These are phyloP conservation scores for Cucurbita argyrosperma DNA, from an alignment of 306 rosid genomes.

Conservation along the genomic window DNA sequence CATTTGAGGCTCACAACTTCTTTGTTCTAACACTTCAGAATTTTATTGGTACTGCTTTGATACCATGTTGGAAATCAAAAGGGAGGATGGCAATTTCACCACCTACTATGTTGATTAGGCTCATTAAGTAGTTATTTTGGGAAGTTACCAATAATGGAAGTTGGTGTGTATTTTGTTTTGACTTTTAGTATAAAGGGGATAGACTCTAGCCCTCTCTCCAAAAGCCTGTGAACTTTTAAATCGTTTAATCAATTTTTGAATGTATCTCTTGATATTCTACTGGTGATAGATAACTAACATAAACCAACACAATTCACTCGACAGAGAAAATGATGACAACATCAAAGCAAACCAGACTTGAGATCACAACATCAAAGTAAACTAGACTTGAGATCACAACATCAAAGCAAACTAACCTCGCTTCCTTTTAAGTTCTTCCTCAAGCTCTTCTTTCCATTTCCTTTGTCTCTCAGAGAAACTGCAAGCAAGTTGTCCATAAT, in stretches of 20 bases:
- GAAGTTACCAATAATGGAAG: background rate
- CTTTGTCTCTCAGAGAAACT: constrained; percentile 70
- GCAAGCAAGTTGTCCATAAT: constrained; percentile 11
- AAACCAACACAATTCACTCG: background rate
- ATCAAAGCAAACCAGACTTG: background rate
- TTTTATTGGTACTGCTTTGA: too few relatives aligned
- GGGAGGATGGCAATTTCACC: too few relatives aligned
- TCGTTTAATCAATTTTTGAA: background rate
- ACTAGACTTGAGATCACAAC: background rate
- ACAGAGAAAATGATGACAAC: background rate
- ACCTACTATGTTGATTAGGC: background rate
- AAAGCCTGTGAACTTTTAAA: background rate
- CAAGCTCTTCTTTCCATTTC: constrained; percentile 89
- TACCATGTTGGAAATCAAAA: too few relatives aligned
- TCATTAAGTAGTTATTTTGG: background rate
- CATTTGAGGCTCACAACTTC: too few relatives aligned
- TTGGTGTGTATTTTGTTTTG: background rate
- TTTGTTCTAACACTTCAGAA: too few relatives aligned
- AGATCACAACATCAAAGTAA: background rate
- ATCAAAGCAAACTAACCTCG: constrained; percentile 40
- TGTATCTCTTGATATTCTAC: too few relatives aligned
- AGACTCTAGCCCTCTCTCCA: background rate
- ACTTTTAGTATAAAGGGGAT: background rate
- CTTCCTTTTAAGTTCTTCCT: constrained; percentile 53
- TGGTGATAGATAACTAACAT: background rate